Evolutionary conservation across 1,139 yeast species (phyloP), one percentile per base, ranked within the genome.

Genomic region (Candida pseudoviswanathii): DNA sequence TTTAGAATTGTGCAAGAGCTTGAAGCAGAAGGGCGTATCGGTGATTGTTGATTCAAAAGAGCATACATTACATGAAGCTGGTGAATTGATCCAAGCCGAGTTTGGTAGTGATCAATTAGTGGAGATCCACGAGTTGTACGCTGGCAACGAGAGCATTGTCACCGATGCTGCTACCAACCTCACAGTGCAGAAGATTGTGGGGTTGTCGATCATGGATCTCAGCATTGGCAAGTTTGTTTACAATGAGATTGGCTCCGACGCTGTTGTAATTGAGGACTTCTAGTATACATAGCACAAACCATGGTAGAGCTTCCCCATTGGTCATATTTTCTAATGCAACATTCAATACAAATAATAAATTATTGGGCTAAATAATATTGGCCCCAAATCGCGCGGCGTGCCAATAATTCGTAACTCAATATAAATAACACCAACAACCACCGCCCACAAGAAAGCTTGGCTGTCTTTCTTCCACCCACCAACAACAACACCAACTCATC

Each of bases 121-220:
- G 7, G 84, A 81, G 57, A 59, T 84, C 45, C 71, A 79, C 0
- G 72, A 75, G 10, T 55, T 81, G 46, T 60, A 58, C 46, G 24
- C 54, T 30, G 43, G 32, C 9, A 46, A 40, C 8, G 25, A 44
- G 8, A 42, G 46, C 2, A 48, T 52, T 45, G 26, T 25, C 57
- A 55, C 49, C 30, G 52, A 52, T 24, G 3, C 33, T 10, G 11
- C 43, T 3, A 52, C 60, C 3, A 70, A 70, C 30, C 54, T 80
- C 8, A 72, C 77, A 0, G 61, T 82, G 1, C 74, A 71, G 47
- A 84, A 83, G 58, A 63, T 83, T 21, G 88, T 83, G 9, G 89
- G 89, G 0, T 63, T 83, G 39, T 77, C 85, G 26, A 75, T 82
- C 25, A 84, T 84, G 89, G 89, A 84, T 57, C 65, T 82, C 8